Evolutionary conservation across 768 basidiomycete species (phyloP).

Genomic region (Mycena leptocephala): DNA sequence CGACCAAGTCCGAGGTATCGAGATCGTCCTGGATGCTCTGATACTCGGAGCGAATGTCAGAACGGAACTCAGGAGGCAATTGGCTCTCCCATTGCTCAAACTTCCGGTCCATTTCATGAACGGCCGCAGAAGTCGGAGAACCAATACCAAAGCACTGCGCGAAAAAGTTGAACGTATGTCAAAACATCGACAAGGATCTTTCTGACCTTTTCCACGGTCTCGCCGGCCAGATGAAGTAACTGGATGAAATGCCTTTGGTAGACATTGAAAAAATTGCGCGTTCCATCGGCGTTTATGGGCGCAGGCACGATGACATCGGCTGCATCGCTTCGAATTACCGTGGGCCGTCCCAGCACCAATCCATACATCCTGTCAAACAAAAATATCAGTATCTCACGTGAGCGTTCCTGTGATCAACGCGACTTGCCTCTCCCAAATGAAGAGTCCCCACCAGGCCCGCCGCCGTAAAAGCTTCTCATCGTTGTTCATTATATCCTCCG

Average conservation of each 20-base stretch:
- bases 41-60: conserved; percentile 45
- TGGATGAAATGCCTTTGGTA: conserved; percentile 56
- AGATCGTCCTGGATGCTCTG: conserved; percentile 43
- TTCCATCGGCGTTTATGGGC: conserved; percentile 48
- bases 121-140: conserved; percentile 52
- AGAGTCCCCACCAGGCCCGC: conserved; percentile 62
- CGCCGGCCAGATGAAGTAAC: conserved; percentile 57
- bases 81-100: conserved; percentile 61
- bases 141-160: conserved; percentile 54
- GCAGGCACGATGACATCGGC: conserved; percentile 57
- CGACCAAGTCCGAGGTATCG: conserved; percentile 47
- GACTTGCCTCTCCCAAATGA: conserved; percentile 60
- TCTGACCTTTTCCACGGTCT: conserved; percentile 59
- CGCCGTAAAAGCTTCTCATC: conserved; percentile 60
- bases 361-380: conserved; percentile 55
- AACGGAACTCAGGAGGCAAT: conserved; percentile 59
- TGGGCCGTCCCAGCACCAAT: conserved; percentile 62
- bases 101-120: conserved; percentile 60
- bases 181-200: neutral
- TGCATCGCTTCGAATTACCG: conserved; percentile 54
- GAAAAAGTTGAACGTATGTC: neutral
- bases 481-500: conserved; percentile 39
- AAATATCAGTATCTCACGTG: conserved; percentile 18
- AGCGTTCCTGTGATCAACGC: conserved; percentile 1
- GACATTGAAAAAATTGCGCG: conserved; percentile 52